phyloP scores from a whole-genome alignment of 306 rosid species.

The Pyrus communis region DNA sequence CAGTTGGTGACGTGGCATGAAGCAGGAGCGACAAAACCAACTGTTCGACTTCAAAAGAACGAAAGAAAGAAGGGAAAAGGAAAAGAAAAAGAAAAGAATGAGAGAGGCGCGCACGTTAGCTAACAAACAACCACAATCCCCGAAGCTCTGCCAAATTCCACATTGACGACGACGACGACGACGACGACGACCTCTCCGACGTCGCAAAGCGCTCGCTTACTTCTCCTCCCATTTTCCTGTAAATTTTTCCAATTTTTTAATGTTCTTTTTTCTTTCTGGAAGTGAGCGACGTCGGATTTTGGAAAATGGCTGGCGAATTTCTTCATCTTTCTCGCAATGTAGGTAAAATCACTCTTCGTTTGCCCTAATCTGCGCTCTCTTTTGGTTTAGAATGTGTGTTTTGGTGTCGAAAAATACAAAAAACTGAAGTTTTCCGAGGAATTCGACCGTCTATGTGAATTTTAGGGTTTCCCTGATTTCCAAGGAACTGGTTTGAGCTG shows the following conservation, averaged over 20 bases:
- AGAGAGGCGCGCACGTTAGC: constrained; percentile 39
- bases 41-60: neutral
- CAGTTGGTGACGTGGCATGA: constrained; percentile 51
- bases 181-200: constrained; percentile 17
- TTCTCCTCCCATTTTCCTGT: neutral
- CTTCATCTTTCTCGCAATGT: constrained; percentile 25
- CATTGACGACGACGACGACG: constrained; percentile 33
- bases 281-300: constrained; percentile 20
- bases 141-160: constrained; percentile 15
- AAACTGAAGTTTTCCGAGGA: constrained; percentile 10
- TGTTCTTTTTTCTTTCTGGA: neutral
- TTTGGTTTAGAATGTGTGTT: neutral
- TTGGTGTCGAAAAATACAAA: neutral
- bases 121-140: neutral
- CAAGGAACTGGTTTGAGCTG: constrained; percentile 22
- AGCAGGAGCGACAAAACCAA: constrained; percentile 16
- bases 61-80: neutral
- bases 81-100: constrained; percentile 6
- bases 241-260: neutral
- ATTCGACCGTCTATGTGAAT: constrained; percentile 18
- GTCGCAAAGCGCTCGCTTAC: neutral
- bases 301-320: constrained; percentile 17
- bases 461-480: constrained; percentile 42
- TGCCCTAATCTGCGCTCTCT: constrained; percentile 3
- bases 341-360: constrained; percentile 15